Percentiles rank a stretch among this genome's conserved stretches.
Conservation (phyloP, 345 rosid species). For the Eucalyptus pauciflora region DNA sequence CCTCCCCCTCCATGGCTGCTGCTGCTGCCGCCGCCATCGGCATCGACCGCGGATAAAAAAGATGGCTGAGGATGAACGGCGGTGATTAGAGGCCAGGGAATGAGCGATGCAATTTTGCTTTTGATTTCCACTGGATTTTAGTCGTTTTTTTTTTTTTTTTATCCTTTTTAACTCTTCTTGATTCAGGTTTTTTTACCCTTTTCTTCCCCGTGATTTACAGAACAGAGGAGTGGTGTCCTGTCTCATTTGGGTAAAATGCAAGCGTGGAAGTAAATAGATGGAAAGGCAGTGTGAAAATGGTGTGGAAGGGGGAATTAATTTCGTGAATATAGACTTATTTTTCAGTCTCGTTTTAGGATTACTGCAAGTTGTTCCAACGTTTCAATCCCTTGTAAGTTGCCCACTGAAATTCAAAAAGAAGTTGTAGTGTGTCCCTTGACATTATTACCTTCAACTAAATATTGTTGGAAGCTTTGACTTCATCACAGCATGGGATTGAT, state of each 20-base stretch:
- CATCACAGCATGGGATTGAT: neutral
- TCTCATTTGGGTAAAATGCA: neutral
- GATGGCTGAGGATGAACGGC: constrained; percentile 24
- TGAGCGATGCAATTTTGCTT: neutral
- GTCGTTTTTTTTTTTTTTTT: neutral
- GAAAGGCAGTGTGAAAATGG: neutral
- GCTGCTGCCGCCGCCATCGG: constrained; percentile 17
- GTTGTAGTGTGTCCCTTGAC: neutral
- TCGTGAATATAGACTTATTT: neutral
- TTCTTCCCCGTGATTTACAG: neutral
- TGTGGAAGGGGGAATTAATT: neutral
- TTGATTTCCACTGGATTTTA: neutral
- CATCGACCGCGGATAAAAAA: constrained; percentile 14
- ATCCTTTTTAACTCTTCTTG: neutral
- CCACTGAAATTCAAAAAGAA: neutral
- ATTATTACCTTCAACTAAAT: neutral
- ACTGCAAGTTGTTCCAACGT: neutral
- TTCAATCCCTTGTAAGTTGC: neutral
- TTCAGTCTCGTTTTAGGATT: neutral
- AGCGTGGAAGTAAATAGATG: neutral
- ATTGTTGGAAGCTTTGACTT: neutral
- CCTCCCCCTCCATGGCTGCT: constrained; percentile 11
- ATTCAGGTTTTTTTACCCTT: neutral
- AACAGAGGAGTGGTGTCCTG: neutral
- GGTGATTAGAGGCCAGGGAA: neutral